Base-by-base conservation (phyloP, 2,329 filamentous ascomycete species). In the Gnomoniopsis sp. region DNA sequence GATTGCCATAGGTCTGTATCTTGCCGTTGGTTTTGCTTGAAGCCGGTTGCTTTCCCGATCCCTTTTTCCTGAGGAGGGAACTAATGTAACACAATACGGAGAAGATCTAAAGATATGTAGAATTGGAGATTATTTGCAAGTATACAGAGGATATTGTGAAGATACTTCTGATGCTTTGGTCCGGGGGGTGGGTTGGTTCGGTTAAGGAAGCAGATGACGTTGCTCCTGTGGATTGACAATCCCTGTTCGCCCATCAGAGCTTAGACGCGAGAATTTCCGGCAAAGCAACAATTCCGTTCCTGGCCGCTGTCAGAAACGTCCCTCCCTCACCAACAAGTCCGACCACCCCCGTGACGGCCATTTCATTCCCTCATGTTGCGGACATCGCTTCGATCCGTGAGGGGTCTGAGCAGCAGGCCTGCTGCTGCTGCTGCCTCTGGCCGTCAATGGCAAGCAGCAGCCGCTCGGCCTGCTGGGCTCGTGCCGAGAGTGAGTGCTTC, bases 341-440 rank as follows among this genome's bases (percentile, higher is more conserved):
- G 44, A 55, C 53, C 22, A 33, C 43, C 22, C n/a, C 64, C 65
- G 72, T 47, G 44, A 68, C 71, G 72, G 75, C 73, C 73, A 75
- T 74, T 72, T 71, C 73, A 79, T 77, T 78, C 76, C 77, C 78
- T 79, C 79, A 88, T 88, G 85, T 81, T 88, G 82, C 85, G 85
- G 79, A 84, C 83, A 74, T 87, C 85, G 75, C 77, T 88, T 78
- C 83, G 80, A 78, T 85, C 85, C 73, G 81, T 81, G 71, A 84
- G 79, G 79, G 77, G 79, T 69, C 75, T 86, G 72, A 77, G 80
- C 75, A 75, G 77, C 72, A 80, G 77, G 76, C 77, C 82, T 69
- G 68, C 76, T 72, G 76, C 76, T 72, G 76, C 76, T 72, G 77
- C 80, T 68, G 74, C 77, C 70, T 76, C 76, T 66, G 75, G 75